These are phyloP conservation scores for Coelastrella sp. DNA, from an alignment of 139 green algal genomes.

Conservation along the genomic window DNA sequence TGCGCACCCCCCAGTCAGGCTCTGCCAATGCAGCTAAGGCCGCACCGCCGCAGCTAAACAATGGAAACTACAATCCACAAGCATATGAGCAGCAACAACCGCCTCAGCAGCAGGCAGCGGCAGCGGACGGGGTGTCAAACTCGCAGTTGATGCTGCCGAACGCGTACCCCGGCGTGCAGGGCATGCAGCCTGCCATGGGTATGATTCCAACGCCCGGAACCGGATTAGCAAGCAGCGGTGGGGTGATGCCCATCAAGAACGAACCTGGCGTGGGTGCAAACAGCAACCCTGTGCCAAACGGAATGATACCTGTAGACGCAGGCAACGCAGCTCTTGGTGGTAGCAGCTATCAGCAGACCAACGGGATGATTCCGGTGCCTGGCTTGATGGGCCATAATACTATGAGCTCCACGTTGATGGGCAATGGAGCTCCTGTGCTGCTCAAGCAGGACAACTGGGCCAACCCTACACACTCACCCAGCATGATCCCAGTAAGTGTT, in stretches of 20 bases:
- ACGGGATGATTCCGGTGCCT: constrained; percentile 66
- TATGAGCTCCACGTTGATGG: constrained; percentile 66
- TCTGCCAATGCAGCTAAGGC: not conserved
- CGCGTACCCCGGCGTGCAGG: constrained; percentile 16
- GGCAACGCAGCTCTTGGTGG: not conserved
- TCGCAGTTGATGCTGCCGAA: constrained; percentile 35
- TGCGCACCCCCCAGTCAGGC: constrained; percentile 11
- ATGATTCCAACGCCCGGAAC: constrained; percentile 2
- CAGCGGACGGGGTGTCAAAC: constrained; percentile 22
- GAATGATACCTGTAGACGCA: constrained; percentile 44
- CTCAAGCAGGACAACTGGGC: constrained; percentile 50
- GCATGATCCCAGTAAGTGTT: constrained; percentile 49
- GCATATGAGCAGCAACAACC: constrained; percentile 49
- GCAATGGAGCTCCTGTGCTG: constrained; percentile 79
- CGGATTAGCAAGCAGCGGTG: not conserved
- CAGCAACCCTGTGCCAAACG: not conserved
- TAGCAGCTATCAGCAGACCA: constrained; percentile 17
- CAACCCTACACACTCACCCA: not conserved
- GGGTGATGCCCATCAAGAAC: not conserved
- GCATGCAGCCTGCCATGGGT: constrained; percentile 27
- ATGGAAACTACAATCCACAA: constrained; percentile 12
- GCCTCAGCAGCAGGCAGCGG: constrained; percentile 38
- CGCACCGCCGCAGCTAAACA: not conserved
- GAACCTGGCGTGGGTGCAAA: not conserved
- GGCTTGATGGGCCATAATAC: constrained; percentile 47